These are phyloP conservation scores for Trichoderma sp. DNA, from an alignment of 2,329 filamentous ascomycete genomes.

Conservation along the genomic window DNA sequence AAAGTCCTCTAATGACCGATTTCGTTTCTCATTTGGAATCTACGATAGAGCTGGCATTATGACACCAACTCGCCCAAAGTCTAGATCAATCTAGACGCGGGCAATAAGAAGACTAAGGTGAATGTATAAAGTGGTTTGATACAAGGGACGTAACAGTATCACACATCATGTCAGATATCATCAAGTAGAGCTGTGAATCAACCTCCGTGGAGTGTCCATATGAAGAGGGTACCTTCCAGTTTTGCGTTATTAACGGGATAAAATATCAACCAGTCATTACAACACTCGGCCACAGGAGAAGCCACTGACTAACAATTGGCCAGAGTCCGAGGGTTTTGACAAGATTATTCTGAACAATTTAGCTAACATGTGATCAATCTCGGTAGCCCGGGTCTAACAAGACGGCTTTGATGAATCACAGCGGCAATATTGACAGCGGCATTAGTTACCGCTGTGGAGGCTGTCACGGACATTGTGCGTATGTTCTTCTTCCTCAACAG, in stretches of 20 bases:
- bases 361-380: not conserved
- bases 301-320: not conserved
- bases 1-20: not conserved
- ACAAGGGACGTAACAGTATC: not conserved
- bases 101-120: not conserved
- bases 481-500: not conserved
- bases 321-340: not conserved
- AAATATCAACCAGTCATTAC: not conserved
- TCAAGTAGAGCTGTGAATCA: not conserved
- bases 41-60: not conserved
- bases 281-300: not conserved
- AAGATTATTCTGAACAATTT: not conserved
- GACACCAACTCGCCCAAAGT: not conserved
- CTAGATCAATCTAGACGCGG: not conserved
- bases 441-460: not conserved
- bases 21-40: not conserved
- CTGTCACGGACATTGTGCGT: not conserved
- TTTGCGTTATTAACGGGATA: not conserved
- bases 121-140: not conserved
- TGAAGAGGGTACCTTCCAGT: not conserved
- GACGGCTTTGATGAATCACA: not conserved
- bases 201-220: not conserved
- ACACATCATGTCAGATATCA: not conserved
- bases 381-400: not conserved
- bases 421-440: not conserved